phyloP scores from a whole-genome alignment of 345 rosid species.

The Erucastrum elatum region DNA sequence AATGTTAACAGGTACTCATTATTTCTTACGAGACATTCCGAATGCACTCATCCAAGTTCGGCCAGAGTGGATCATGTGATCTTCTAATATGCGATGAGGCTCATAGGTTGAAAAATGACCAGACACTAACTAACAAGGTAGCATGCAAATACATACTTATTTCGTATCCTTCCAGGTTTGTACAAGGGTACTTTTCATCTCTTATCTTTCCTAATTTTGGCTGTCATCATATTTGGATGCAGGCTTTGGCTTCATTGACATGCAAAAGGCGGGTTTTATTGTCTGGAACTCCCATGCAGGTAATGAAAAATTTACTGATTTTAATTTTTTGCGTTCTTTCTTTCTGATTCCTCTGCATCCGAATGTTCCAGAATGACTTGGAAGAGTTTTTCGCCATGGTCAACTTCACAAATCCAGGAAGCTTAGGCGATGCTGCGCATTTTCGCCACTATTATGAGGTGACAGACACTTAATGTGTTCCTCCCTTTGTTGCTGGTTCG shows the following conservation, averaged over 20 bases:
- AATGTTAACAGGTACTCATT: constrained; percentile 68
- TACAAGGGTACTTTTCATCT: not conserved
- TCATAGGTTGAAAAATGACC: constrained; percentile 92
- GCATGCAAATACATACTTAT: constrained; percentile 30
- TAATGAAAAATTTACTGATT: constrained; percentile 32
- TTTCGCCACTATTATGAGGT: constrained; percentile 97
- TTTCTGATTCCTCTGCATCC: constrained; percentile 19
- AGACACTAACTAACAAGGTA: constrained; percentile 94
- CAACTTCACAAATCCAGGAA: constrained; percentile 93
- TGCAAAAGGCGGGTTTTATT: constrained; percentile 88
- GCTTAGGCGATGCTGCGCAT: constrained; percentile 81
- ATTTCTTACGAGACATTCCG: constrained; percentile 97
- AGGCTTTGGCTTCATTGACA: constrained; percentile 93
- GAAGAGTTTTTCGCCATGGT: constrained; percentile 99
- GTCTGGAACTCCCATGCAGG: constrained; percentile 99
- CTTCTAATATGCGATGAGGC: constrained; percentile 99
- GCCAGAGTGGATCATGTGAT: constrained; percentile 74
- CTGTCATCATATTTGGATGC: constrained; percentile 29
- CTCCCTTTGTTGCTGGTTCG: constrained; percentile 7
- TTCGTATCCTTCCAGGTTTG: constrained; percentile 13
- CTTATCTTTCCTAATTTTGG: constrained; percentile 12
- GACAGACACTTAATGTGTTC: constrained; percentile 12
- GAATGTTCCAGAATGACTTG: constrained; percentile 77
- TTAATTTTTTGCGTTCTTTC: not conserved
- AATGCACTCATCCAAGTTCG: constrained; percentile 90